Conservation (phyloP, 1,139 yeast genomes). For the Blastobotrys proliferans region DNA sequence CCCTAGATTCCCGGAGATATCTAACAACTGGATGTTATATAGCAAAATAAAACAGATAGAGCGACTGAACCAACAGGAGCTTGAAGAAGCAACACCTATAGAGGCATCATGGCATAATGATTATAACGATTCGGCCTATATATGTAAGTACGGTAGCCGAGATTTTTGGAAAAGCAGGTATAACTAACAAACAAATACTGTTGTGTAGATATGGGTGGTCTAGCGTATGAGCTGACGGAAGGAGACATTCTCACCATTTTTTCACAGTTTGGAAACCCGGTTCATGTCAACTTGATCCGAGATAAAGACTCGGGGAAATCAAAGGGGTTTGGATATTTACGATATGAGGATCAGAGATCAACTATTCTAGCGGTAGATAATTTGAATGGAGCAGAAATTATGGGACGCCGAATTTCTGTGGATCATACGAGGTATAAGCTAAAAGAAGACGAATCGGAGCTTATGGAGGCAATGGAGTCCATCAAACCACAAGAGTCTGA, state of each 20-base stretch:
- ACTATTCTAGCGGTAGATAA: conserved; percentile 87
- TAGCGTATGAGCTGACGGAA: conserved; percentile 62
- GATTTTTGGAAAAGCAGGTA: background rate
- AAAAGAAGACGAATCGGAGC: conserved; percentile 47
- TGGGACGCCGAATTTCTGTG: conserved; percentile 58
- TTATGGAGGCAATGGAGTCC: conserved; percentile 8
- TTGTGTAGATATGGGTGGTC: conserved; percentile 57
- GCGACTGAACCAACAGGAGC: conserved; percentile 62
- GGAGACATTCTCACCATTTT: conserved; percentile 74
- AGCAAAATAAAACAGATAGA: conserved; percentile 41
- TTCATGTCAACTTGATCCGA: conserved; percentile 67
- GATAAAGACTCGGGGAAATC: conserved; percentile 66
- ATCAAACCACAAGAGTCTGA: too few species aligned
- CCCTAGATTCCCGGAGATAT: too few species aligned
- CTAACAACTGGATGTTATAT: too few species aligned
- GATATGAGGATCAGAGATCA: conserved; percentile 78
- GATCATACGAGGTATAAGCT: conserved; percentile 72
- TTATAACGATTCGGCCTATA: conserved; percentile 63
- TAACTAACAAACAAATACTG: background rate
- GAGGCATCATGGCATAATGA: conserved; percentile 88
- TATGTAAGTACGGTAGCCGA: conserved; percentile 37
- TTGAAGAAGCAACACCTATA: conserved; percentile 54
- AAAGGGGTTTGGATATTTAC: conserved; percentile 75
- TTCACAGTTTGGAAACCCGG: conserved; percentile 88
- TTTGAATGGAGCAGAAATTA: conserved; percentile 64